Base-by-base conservation (phyloP, 148 eudicot species). In the Chenopodium quinoa region DNA sequence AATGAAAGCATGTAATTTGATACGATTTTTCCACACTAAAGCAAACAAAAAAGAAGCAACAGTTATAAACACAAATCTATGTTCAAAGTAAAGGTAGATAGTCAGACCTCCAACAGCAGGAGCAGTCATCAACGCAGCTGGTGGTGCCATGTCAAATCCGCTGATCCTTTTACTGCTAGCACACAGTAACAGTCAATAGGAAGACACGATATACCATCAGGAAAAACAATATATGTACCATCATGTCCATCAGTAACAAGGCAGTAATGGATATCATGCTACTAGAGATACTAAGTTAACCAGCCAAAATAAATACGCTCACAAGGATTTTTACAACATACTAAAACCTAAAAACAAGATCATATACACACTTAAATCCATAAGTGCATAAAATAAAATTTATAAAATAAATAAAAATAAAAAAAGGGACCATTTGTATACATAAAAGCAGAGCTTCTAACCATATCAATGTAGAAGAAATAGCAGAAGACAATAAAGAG, bases 131-230 rank as follows among this genome's bases (percentile, higher is more conserved):
- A 92, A 71, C 69, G 97, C 95, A 85, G 94, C 85, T 75, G 98
- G 98, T 81, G 99, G 98, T 23, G 99, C 95, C 99, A 97, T 94
- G 88, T 97, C 98, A 79, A 97, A 97, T 79, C 97, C 98, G 75
- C 98, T 97, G 73, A 92, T 81, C 87, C 98, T 94, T 91, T 94
- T 94, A 88, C 98, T 97, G 95, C 83, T 85, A 82, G 85, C 37
- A 78, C 68, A 80, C 64, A 80, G 40, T 54, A 20, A 9, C 20
- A 78, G 23, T 58, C 67, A 87, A 75, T 80, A 66, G 60, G 9
- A 64, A 34, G 64, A 65, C 13, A 63, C 16, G 71, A 23, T 50
- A 68, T 16, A 37, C 44, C 25, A 76, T 50, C 34, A 34, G 31
- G 52, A 37, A 8, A 44, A 64, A 71, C 34, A 80, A 76, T 12